Evolutionary conservation across 495 filamentous ascomycete genomes (phyloP).

Genomic region (Aspergillus kassunensis): DNA sequence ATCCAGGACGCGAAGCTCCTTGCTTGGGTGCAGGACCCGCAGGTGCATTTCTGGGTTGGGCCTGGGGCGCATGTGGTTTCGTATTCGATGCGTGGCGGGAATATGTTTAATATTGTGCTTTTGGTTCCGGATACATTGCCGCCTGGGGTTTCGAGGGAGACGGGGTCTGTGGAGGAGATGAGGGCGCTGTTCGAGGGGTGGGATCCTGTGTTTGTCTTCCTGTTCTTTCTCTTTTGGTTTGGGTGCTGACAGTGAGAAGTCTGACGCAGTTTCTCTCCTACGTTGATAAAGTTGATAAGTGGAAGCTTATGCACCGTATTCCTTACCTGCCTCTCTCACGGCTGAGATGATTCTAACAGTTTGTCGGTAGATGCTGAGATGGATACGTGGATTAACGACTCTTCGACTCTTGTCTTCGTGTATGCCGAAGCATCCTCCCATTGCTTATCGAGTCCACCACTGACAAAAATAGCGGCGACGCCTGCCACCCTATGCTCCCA

Average conservation of each 20-base stretch:
- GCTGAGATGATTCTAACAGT: constrained; percentile 5
- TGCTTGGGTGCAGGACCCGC: constrained; percentile 49
- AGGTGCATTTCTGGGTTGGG: constrained; percentile 69
- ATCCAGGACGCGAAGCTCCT: constrained; percentile 43
- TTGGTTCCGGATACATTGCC: constrained; percentile 68
- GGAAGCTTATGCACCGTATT: constrained; percentile 61
- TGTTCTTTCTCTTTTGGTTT: not conserved
- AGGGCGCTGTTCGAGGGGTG: constrained; percentile 54
- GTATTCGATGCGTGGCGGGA: constrained; percentile 59
- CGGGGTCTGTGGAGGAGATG: constrained; percentile 65
- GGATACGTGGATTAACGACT: constrained; percentile 35
- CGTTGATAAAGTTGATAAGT: constrained; percentile 48
- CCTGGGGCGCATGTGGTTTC: constrained; percentile 60
- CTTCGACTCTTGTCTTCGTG: constrained; percentile 37
- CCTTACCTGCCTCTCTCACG: not conserved
- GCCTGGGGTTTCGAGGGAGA: constrained; percentile 45
- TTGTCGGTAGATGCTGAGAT: constrained; percentile 32
- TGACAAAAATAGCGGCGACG: constrained; percentile 45
- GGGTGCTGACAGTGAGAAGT: constrained; percentile 12
- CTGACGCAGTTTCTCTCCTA: constrained; percentile 32
- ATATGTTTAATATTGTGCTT: constrained; percentile 65
- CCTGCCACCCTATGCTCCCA: constrained; percentile 65
- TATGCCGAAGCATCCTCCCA: constrained; percentile 7
- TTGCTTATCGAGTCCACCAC: not conserved
- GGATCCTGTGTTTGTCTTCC: constrained; percentile 46